A percentile compares a stretch with the other conserved stretches of the same genome.
Evolutionary conservation across 495 filamentous ascomycete genomes (phyloP).

Genomic region (Trichoderma reesei): DNA sequence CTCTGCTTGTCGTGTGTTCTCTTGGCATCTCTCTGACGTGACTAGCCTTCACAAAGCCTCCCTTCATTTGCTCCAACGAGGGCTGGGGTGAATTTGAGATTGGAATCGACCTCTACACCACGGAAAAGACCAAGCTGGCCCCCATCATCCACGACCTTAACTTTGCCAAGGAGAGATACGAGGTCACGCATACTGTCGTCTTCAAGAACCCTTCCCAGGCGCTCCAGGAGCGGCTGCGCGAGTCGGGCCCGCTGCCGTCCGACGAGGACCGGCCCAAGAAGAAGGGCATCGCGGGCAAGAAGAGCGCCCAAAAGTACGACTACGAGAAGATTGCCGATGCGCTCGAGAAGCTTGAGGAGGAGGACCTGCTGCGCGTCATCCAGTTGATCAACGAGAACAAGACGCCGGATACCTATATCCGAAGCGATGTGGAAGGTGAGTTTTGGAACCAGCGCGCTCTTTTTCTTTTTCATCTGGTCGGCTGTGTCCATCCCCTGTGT

Average conservation of each 20-base stretch:
- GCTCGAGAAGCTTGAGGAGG: slow-evolving; percentile 32
- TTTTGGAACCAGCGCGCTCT: slow-evolving; percentile 11
- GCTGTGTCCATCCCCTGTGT: neutral
- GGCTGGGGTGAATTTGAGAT: slow-evolving; percentile 99
- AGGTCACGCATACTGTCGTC: slow-evolving; percentile 66
- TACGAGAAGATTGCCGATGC: slow-evolving; percentile 92
- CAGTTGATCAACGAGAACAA: slow-evolving; percentile 98
- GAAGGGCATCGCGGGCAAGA: slow-evolving; percentile 44
- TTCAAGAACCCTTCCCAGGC: slow-evolving; percentile 90
- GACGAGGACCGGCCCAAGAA: slow-evolving; percentile 53
- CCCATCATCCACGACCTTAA: slow-evolving; percentile 81
- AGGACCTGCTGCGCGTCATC: slow-evolving; percentile 83
- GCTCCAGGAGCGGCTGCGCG: slow-evolving; percentile 60
- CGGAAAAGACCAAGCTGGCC: slow-evolving; percentile 73
- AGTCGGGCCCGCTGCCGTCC: slow-evolving; percentile 74
- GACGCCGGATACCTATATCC: slow-evolving; percentile 80
- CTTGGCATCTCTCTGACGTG: neutral
- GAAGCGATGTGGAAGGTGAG: slow-evolving; percentile 92
- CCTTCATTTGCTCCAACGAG: slow-evolving; percentile 83
- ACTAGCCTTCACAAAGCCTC: slow-evolving; percentile 66
- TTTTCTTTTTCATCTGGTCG: slow-evolving; percentile 1
- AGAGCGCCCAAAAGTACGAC: slow-evolving; percentile 60
- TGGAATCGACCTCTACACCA: slow-evolving; percentile 67
- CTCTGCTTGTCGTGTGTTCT: neutral
- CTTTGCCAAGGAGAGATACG: slow-evolving; percentile 72